Percentiles rank a stretch among this genome's conserved stretches.
phyloP scores from a whole-genome alignment of 2,329 filamentous ascomycete genomes.

The Scedosporium aurantiacum region DNA sequence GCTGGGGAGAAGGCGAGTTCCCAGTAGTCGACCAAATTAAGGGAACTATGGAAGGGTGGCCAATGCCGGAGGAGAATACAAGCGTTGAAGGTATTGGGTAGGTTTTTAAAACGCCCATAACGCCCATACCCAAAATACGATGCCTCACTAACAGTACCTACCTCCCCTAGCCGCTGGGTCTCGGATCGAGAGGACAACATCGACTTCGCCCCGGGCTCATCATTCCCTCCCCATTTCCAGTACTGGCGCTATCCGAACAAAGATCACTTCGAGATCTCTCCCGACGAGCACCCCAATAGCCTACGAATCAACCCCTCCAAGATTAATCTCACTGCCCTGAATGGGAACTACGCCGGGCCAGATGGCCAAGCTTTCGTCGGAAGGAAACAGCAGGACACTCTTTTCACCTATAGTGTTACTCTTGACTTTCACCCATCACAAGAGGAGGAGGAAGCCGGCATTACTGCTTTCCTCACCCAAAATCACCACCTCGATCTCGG shows the following conservation, averaged over 20 bases:
- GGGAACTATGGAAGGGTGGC: slow-evolving; percentile 23
- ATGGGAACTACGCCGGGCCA: slow-evolving; percentile 21
- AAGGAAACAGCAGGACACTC: slow-evolving; percentile 41
- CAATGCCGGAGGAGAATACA: slow-evolving; percentile 22
- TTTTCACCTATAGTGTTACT: slow-evolving; percentile 39
- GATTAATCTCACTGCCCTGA: slow-evolving; percentile 39
- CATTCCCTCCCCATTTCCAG: slow-evolving; percentile 41
- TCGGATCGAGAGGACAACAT: slow-evolving; percentile 5
- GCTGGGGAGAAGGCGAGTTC: slow-evolving; percentile 38
- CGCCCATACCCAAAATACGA: neutral
- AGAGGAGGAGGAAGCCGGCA: slow-evolving; percentile 36
- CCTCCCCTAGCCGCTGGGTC: slow-evolving; percentile 1
- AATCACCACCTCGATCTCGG: slow-evolving; percentile 40
- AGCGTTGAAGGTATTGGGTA: slow-evolving; percentile 19
- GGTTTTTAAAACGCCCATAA: neutral
- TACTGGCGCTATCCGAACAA: slow-evolving; percentile 42
- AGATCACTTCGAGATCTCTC: slow-evolving; percentile 33
- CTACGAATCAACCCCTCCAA: slow-evolving; percentile 36
- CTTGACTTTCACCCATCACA: slow-evolving; percentile 28
- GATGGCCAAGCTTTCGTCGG: slow-evolving; percentile 40
- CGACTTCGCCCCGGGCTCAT: slow-evolving; percentile 28
- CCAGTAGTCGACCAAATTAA: slow-evolving; percentile 24
- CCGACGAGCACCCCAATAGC: slow-evolving; percentile 26
- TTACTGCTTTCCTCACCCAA: slow-evolving; percentile 41
- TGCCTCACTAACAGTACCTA: neutral